Evolutionary conservation across 2,329 filamentous ascomycete genomes (phyloP).

Genomic region (Fusarium citri): DNA sequence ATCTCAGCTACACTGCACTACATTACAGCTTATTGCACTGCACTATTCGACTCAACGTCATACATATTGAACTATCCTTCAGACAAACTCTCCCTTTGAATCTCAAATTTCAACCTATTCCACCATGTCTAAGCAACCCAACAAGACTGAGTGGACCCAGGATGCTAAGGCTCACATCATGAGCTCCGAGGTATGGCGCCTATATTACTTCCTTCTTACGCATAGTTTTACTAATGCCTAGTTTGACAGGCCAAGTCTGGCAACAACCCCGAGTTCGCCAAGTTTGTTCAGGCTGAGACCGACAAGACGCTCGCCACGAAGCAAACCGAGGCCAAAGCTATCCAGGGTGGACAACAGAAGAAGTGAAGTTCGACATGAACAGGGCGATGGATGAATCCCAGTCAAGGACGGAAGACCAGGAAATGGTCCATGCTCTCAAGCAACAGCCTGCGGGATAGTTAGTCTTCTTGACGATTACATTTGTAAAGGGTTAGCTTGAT

Average conservation of each 20-base stretch:
- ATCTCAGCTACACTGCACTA: background rate
- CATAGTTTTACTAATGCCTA: background rate
- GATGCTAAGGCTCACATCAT: slow-evolving; percentile 20
- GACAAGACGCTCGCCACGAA: background rate
- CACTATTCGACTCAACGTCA: background rate
- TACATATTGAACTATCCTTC: background rate
- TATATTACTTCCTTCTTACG: too few relatives aligned
- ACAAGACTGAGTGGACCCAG: slow-evolving; percentile 8
- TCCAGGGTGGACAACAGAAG: slow-evolving; percentile 7
- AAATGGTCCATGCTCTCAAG: background rate
- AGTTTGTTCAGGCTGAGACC: slow-evolving; percentile 8
- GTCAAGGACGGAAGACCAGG: background rate
- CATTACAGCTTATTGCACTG: background rate
- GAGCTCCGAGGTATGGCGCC: background rate
- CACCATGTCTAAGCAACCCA: slow-evolving; percentile 15
- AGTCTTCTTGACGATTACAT: background rate
- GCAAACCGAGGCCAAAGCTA: background rate
- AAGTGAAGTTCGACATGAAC: background rate
- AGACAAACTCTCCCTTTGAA: background rate
- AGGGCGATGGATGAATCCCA: background rate
- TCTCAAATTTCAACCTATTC: background rate
- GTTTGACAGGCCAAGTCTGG: slow-evolving; percentile 8
- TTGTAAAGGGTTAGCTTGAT: slow-evolving; percentile 1
- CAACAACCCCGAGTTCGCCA: slow-evolving; percentile 12
- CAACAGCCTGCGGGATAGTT: background rate